phyloP scores from a whole-genome alignment of 495 filamentous ascomycete genomes.

The Trichoderma asperelloides region DNA sequence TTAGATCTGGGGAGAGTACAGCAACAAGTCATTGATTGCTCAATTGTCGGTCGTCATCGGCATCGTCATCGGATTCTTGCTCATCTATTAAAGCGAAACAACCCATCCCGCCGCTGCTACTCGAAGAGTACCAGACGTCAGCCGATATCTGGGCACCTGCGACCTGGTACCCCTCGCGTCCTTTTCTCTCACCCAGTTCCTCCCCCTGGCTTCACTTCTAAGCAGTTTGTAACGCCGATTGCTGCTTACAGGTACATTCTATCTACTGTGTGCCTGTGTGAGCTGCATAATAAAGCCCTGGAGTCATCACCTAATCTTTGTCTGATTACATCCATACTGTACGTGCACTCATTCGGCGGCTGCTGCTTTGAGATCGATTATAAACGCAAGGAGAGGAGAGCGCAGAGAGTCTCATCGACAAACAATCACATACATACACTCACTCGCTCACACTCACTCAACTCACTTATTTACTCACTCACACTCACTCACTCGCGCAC shows the following conservation, averaged over 20 bases:
- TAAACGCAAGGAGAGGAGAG: too few species aligned
- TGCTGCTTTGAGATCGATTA: too few species aligned
- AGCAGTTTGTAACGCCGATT: too few species aligned
- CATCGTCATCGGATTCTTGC: not conserved
- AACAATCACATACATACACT: not conserved
- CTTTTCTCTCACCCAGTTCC: not conserved
- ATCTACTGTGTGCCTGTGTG: not conserved
- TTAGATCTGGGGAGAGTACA: too few species aligned
- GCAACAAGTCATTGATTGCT: too few species aligned
- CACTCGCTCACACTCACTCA: not conserved
- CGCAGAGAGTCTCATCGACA: not conserved
- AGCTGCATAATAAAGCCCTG: too few species aligned
- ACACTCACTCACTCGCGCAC: not conserved
- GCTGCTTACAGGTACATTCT: too few species aligned
- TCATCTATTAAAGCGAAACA: not conserved
- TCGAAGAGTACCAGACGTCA: not conserved
- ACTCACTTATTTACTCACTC: not conserved
- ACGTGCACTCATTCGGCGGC: too few species aligned
- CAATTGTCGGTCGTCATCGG: not conserved
- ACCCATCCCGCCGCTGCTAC: too few species aligned
- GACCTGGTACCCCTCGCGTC: conserved; percentile 3
- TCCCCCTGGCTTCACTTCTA: not conserved
- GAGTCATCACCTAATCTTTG: too few species aligned
- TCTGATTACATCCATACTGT: too few species aligned
- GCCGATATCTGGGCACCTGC: not conserved